Evolutionary conservation across 2,329 filamentous ascomycete genomes (phyloP).

Genomic region (Dactylonectria estremocensis): DNA sequence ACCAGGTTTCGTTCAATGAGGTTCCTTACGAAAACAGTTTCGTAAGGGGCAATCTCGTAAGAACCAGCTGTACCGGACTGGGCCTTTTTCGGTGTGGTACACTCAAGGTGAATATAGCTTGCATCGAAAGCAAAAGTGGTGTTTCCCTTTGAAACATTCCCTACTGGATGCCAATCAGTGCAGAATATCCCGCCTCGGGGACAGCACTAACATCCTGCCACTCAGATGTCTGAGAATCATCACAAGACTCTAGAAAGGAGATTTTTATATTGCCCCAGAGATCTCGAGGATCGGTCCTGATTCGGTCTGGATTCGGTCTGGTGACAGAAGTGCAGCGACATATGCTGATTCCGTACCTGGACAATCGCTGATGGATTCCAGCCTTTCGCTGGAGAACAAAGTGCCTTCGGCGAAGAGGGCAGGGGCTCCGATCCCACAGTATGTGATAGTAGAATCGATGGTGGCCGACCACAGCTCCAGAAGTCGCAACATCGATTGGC

Average conservation of each 20-base stretch:
- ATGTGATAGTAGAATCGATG: not conserved
- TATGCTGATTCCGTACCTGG: slow-evolving; percentile 8
- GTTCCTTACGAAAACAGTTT: not conserved
- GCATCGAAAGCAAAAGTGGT: slow-evolving; percentile 27
- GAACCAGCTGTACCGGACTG: not conserved
- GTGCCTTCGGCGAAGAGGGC: not conserved
- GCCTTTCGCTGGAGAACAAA: too few species aligned
- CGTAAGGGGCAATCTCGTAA: not conserved
- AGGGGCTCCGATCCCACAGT: not conserved
- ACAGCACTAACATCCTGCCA: slow-evolving; percentile 4
- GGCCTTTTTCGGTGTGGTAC: not conserved
- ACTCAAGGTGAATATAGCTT: slow-evolving; percentile 28
- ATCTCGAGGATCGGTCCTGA: slow-evolving; percentile 10
- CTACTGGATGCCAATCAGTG: slow-evolving; percentile 25
- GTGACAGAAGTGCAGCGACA: not conserved
- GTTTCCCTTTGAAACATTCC: slow-evolving; percentile 20
- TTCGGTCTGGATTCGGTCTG: not conserved
- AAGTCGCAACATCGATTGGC: slow-evolving; percentile 16
- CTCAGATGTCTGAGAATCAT: not conserved
- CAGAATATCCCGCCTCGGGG: slow-evolving; percentile 15
- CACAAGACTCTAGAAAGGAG: not conserved
- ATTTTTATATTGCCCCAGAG: slow-evolving; percentile 33
- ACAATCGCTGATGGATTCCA: not conserved
- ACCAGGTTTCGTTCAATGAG: not conserved
- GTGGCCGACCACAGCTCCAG: not conserved